Conservation (phyloP, 1,284 basidiomycete species). For the Puccinia hordei region DNA sequence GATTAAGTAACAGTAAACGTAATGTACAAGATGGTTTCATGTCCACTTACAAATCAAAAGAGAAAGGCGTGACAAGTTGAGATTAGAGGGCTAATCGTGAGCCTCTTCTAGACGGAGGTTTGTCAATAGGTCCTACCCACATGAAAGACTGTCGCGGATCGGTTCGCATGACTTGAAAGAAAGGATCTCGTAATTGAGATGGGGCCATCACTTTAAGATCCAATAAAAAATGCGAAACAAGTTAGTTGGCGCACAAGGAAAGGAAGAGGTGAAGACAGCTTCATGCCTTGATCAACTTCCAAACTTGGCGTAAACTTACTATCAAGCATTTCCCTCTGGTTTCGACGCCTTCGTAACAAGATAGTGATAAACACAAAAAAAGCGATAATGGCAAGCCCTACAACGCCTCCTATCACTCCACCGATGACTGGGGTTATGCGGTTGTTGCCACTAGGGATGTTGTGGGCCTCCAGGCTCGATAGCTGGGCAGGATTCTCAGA, state of each 20-base stretch:
- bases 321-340: neutral
- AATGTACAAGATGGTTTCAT: too few species aligned
- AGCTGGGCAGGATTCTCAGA: neutral
- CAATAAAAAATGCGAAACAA: neutral
- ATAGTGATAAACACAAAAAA: slow-evolving; percentile 9
- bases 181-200: slow-evolving; percentile 4
- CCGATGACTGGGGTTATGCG: neutral
- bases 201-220: slow-evolving; percentile 14
- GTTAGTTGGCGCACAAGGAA: too few species aligned
- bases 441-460: neutral
- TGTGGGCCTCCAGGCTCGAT: neutral
- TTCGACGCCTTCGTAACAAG: slow-evolving; percentile 12
- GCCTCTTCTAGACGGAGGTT: neutral
- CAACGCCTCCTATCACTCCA: neutral
- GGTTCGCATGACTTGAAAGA: neutral
- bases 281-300: too few species aligned
- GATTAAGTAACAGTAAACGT: too few species aligned
- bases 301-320: neutral
- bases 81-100: slow-evolving; percentile 8
- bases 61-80: too few species aligned
- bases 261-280: too few species aligned
- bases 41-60: too few species aligned
- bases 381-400: neutral
- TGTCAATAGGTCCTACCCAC: slow-evolving; percentile 8
- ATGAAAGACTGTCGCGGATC: slow-evolving; percentile 30